phyloP scores from a whole-genome alignment of 148 eudicot species.

The Persicaria maculosa region DNA sequence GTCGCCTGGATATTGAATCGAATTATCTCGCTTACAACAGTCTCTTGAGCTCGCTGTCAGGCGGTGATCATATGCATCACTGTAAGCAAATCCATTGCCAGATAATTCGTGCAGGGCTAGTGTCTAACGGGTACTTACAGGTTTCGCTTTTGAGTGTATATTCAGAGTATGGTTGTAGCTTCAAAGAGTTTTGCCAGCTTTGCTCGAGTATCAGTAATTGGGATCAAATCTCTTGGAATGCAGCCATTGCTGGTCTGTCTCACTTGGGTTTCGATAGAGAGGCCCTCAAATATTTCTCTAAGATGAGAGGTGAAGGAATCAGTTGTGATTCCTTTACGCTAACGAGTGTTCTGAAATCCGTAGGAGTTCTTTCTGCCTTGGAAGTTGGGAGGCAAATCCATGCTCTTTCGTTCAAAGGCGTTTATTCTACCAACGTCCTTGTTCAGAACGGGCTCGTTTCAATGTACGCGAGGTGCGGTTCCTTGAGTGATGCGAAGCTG shows the following conservation, averaged over 20 bases:
- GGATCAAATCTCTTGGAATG: conserved; percentile 57
- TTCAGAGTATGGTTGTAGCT: conserved; percentile 34
- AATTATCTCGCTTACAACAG: conserved; percentile 36
- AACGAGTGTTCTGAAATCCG: conserved; percentile 34
- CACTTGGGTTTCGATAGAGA: conserved; percentile 32
- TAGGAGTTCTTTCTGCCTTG: conserved; percentile 29
- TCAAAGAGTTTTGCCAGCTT: conserved; percentile 29
- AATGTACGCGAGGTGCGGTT: conserved; percentile 56
- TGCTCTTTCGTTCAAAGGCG: conserved; percentile 33
- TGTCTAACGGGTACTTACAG: conserved; percentile 26
- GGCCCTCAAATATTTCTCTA: conserved; percentile 34
- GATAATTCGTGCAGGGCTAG: conserved; percentile 37
- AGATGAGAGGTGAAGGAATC: conserved; percentile 43
- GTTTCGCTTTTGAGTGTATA: conserved; percentile 38
- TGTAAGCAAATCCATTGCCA: conserved; percentile 47
- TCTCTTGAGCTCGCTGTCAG: conserved; percentile 44
- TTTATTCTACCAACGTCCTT: conserved; percentile 23
- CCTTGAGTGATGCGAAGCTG: conserved; percentile 30
- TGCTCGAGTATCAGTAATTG: conserved; percentile 27
- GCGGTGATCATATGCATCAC: conserved; percentile 31
- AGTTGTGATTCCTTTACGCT: conserved; percentile 33
- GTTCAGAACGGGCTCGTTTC: conserved; percentile 55
- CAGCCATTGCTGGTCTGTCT: conserved; percentile 49
- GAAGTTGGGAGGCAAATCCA: conserved; percentile 47
- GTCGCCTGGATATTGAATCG: conserved; percentile 25